These are phyloP conservation scores for Neodidymelliopsis sp. DNA, from an alignment of 2,329 filamentous ascomycete species.

Conservation along the genomic window DNA sequence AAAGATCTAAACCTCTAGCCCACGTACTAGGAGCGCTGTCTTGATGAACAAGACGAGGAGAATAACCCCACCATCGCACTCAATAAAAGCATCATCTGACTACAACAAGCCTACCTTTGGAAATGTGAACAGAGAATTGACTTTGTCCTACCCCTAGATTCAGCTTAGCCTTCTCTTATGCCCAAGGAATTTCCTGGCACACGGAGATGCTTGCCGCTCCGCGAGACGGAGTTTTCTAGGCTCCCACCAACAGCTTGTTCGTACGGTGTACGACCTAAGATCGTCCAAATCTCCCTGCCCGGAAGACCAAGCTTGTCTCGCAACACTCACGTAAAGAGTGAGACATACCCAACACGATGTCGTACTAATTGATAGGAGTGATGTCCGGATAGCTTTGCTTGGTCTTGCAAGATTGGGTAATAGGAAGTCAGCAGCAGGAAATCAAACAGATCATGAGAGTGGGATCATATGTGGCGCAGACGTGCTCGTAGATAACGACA, in stretches of 20 bases:
- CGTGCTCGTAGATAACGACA: background rate
- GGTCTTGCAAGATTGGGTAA: background rate
- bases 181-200: too few species aligned
- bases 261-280: background rate
- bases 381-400: background rate
- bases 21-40: background rate
- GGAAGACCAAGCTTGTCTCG: slow-evolving; percentile 2
- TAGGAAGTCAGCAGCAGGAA: background rate
- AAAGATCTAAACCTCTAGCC: too few species aligned
- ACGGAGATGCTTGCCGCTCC: too few species aligned
- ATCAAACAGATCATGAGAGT: slow-evolving; percentile 5
- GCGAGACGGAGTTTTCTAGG: too few species aligned
- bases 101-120: too few species aligned
- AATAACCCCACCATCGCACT: too few species aligned
- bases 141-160: too few species aligned
- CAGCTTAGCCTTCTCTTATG: too few species aligned
- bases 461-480: background rate
- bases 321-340: background rate
- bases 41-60: too few species aligned
- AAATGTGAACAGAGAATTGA: too few species aligned
- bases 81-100: too few species aligned
- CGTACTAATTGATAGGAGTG: background rate
- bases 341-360: slow-evolving; percentile 7
- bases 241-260: background rate
- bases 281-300: background rate